A percentile compares a stretch with the other conserved stretches of the same genome.
These are phyloP conservation scores for Pontederia crassipes DNA, from an alignment of 176 grass and related monocot genomes.

Conservation along the genomic window DNA sequence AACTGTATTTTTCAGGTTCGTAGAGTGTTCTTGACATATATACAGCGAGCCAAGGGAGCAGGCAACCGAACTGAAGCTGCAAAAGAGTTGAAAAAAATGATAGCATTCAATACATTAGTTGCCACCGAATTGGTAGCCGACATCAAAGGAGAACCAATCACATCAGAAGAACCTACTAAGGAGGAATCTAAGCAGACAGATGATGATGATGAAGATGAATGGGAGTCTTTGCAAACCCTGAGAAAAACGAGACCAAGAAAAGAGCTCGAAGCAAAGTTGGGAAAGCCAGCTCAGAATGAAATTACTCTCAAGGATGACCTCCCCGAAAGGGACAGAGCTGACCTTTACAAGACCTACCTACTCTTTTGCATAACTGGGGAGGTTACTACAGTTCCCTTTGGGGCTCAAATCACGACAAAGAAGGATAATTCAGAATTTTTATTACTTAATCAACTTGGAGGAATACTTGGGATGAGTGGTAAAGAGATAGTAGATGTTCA, in stretches of 20 bases:
- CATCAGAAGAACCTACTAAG: conserved; percentile 22
- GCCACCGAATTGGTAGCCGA: conserved; percentile 69
- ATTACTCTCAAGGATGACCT: conserved; percentile 91
- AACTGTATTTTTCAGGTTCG: conserved; percentile 52
- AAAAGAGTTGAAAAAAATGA: conserved; percentile 84
- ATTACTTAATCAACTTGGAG: conserved; percentile 68
- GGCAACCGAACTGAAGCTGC: conserved; percentile 76
- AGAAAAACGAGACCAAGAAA: conserved; percentile 54
- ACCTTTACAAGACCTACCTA: conserved; percentile 76
- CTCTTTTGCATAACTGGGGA: conserved; percentile 82
- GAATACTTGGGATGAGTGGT: conserved; percentile 68
- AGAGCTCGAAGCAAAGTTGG: conserved; percentile 46
- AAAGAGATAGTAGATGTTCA: conserved; percentile 72
- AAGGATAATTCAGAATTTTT: conserved; percentile 70
- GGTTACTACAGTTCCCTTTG: conserved; percentile 62
- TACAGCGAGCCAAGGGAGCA: conserved; percentile 57
- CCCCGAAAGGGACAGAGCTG: conserved; percentile 62
- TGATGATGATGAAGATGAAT: conserved; percentile 58
- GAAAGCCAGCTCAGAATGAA: conserved; percentile 64
- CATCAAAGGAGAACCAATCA: conserved; percentile 71
- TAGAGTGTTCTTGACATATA: conserved; percentile 64
- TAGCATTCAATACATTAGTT: conserved; percentile 73
- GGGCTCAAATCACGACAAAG: conserved; percentile 51
- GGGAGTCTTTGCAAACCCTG: conserved; percentile 63
- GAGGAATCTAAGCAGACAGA: conserved; percentile 34